These are phyloP conservation scores for Tylopilus vinaceipallidus DNA, from an alignment of 768 basidiomycete genomes.

Conservation along the genomic window DNA sequence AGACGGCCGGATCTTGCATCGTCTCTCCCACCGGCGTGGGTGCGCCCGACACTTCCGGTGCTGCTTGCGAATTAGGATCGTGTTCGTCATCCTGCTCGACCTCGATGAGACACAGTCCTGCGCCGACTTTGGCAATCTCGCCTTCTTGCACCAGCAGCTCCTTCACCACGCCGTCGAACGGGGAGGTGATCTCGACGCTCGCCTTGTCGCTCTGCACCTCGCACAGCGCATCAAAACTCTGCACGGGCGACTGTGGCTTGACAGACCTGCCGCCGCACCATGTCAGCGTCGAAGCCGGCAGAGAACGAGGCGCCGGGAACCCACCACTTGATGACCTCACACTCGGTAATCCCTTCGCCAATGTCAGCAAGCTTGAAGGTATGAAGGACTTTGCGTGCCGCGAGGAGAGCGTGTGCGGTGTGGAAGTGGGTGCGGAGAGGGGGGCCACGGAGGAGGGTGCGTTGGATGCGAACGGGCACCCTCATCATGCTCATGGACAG, in stretches of 20 bases:
- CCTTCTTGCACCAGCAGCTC: conserved; percentile 77
- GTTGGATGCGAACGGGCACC: conserved; percentile 16
- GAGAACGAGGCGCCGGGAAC: conserved; percentile 23
- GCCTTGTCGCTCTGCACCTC: conserved; percentile 92
- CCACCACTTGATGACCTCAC: conserved; percentile 84
- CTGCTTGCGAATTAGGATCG: not conserved
- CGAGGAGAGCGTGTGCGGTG: conserved; percentile 28
- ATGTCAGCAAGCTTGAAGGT: conserved; percentile 82
- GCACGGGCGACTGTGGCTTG: conserved; percentile 46
- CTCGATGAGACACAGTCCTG: conserved; percentile 75
- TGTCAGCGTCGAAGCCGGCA: not conserved
- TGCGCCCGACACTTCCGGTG: not conserved
- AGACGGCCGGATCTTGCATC: conserved; percentile 17
- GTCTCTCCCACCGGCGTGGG: not conserved
- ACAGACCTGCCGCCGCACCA: conserved; percentile 62
- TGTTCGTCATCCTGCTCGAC: conserved; percentile 55
- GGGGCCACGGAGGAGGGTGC: conserved; percentile 25
- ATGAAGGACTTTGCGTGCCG: conserved; percentile 41
- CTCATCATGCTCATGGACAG: conserved; percentile 5
- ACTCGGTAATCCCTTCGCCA: conserved; percentile 90
- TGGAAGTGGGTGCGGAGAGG: conserved; percentile 38
- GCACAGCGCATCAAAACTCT: conserved; percentile 70
- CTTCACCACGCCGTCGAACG: conserved; percentile 73
- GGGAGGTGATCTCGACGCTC: conserved; percentile 87
- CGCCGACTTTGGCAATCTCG: conserved; percentile 80